phyloP scores from a whole-genome alignment of 768 basidiomycete genomes.

The Calocera viscosa region DNA sequence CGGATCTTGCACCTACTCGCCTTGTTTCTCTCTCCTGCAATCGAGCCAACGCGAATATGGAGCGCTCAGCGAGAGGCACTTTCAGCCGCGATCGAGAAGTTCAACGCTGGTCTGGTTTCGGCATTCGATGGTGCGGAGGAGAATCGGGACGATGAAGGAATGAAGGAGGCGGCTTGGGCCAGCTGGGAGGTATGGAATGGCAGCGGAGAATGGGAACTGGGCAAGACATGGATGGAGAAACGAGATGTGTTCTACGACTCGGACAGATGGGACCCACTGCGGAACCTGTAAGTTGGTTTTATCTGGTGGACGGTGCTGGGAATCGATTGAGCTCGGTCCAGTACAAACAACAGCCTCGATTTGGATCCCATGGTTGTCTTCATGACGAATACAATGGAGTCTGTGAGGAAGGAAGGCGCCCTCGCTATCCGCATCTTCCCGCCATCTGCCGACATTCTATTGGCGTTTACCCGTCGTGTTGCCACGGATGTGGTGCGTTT shows the following conservation, averaged over 20 bases:
- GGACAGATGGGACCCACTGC: constrained; percentile 62
- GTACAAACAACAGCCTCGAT: constrained; percentile 49
- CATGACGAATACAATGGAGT: constrained; percentile 52
- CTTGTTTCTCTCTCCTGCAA: constrained; percentile 52
- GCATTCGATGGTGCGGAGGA: constrained; percentile 83
- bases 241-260: constrained; percentile 85
- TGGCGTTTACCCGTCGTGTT: constrained; percentile 72
- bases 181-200: constrained; percentile 72
- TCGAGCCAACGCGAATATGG: constrained; percentile 66
- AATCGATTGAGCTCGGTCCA: constrained; percentile 19
- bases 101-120: constrained; percentile 72
- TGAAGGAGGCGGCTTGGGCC: constrained; percentile 70
- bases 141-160: constrained; percentile 53
- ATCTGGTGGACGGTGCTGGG: constrained; percentile 18
- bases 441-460: constrained; percentile 55
- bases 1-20: constrained; percentile 59
- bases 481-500: constrained; percentile 58
- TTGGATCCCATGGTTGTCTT: constrained; percentile 92
- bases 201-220: constrained; percentile 70
- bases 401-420: constrained; percentile 62
- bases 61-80: constrained; percentile 49
- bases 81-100: constrained; percentile 70
- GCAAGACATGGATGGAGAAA: constrained; percentile 91
- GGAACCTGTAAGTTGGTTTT: constrained; percentile 39
- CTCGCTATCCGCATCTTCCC: constrained; percentile 82